phyloP scores from a whole-genome alignment of 2,329 filamentous ascomycete genomes.

The Grosmannia huntii region DNA sequence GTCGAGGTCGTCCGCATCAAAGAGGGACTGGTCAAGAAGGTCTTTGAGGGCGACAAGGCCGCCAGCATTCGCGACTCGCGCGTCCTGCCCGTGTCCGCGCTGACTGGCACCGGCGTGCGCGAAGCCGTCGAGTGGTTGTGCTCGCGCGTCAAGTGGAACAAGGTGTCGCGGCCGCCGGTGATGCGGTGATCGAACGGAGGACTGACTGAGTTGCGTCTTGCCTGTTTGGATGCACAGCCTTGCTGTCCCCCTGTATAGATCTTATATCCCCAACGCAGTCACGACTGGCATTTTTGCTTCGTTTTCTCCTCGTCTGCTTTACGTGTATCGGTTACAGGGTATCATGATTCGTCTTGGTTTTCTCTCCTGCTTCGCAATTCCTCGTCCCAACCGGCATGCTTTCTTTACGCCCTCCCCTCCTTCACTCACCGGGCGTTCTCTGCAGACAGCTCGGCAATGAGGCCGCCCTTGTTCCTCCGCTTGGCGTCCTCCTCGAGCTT shows the following conservation, averaged over 20 bases:
- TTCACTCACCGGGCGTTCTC: constrained; percentile 64
- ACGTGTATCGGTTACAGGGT: constrained; percentile 9
- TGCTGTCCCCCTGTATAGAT: background rate
- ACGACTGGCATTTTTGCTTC: background rate
- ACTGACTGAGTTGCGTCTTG: too few relatives aligned
- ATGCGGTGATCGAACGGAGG: constrained; percentile 83
- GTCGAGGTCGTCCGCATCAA: constrained; percentile 97
- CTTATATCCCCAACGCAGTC: background rate
- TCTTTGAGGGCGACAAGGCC: constrained; percentile 90
- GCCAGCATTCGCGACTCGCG: constrained; percentile 76
- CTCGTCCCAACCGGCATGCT: background rate
- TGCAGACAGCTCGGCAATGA: constrained; percentile 64
- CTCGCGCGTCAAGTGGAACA: constrained; percentile 90
- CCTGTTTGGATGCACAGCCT: background rate
- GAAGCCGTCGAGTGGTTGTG: constrained; percentile 97
- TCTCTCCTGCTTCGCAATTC: background rate
- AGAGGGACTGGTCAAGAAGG: constrained; percentile 86
- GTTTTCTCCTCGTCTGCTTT: background rate
- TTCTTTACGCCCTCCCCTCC: background rate
- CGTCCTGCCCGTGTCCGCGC: constrained; percentile 81
- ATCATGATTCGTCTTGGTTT: constrained; percentile 8
- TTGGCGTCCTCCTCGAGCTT: constrained; percentile 67
- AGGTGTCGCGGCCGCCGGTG: constrained; percentile 78
- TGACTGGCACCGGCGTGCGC: constrained; percentile 74
- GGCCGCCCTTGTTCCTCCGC: constrained; percentile 62